Percentiles rank a stretch among this genome's conserved stretches.
These are phyloP conservation scores for Suhomyces tanzawaensis DNA, from an alignment of 805 yeast genomes.

Conservation along the genomic window DNA sequence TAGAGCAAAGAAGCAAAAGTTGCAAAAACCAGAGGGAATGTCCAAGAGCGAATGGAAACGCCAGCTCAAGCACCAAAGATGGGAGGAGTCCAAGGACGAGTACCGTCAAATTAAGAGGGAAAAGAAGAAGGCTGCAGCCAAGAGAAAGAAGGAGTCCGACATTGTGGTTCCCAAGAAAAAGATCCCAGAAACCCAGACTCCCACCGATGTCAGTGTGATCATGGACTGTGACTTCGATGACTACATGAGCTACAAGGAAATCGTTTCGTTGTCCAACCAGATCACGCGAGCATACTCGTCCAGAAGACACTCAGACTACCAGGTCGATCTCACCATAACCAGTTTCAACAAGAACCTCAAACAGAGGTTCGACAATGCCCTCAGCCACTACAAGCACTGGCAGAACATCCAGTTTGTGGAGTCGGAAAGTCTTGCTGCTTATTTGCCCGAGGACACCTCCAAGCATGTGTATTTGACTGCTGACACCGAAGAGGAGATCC, in stretches of 20 bases:
- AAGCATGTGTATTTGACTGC: slow-evolving; percentile 75
- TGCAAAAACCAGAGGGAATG: slow-evolving; percentile 75
- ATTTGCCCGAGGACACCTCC: slow-evolving; percentile 31
- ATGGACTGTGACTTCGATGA: slow-evolving; percentile 92
- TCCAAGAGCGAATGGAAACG: slow-evolving; percentile 84
- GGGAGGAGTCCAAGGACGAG: slow-evolving; percentile 66
- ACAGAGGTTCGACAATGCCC: slow-evolving; percentile 62
- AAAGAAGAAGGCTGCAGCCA: slow-evolving; percentile 44
- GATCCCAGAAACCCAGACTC: slow-evolving; percentile 44
- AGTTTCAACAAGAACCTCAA: slow-evolving; percentile 66
- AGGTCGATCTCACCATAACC: slow-evolving; percentile 58
- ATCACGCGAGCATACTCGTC: slow-evolving; percentile 79
- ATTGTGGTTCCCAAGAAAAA: slow-evolving; percentile 29
- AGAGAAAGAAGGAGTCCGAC: slow-evolving; percentile 24
- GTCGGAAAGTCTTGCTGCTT: slow-evolving; percentile 28
- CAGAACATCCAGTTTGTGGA: slow-evolving; percentile 52
- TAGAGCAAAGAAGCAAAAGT: slow-evolving; percentile 7
- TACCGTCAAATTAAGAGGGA: slow-evolving; percentile 53
- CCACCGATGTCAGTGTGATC: slow-evolving; percentile 54
- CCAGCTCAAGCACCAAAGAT: slow-evolving; percentile 52
- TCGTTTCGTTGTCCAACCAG: slow-evolving; percentile 73
- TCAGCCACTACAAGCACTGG: slow-evolving; percentile 67
- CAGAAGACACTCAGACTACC: slow-evolving; percentile 58
- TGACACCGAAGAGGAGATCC: slow-evolving; percentile 73
- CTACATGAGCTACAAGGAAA: slow-evolving; percentile 72